A percentile compares a stretch with the other conserved stretches of the same genome.
Evolutionary conservation across 106 monocot species (phyloP).

Genomic region (Dendrobium nobile): DNA sequence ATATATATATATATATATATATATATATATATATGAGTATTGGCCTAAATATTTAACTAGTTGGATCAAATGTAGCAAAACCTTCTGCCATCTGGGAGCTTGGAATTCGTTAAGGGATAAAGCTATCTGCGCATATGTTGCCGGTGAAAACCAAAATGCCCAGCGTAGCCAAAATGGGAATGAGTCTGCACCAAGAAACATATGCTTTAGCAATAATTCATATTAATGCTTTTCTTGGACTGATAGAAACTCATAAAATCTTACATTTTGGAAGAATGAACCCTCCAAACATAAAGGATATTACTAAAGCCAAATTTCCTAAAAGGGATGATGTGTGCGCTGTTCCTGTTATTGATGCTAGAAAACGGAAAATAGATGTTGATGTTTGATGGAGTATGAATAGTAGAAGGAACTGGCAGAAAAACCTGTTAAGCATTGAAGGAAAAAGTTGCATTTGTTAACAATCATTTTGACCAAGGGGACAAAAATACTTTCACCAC

Average conservation of each 20-base stretch:
- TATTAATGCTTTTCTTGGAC: background rate
- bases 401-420: slow-evolving; percentile 14
- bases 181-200: slow-evolving; percentile 6
- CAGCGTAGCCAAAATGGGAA: slow-evolving; percentile 14
- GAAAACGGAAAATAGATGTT: slow-evolving; percentile 15
- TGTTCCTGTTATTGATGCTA: slow-evolving; percentile 7
- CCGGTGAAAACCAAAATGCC: slow-evolving; percentile 16
- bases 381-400: slow-evolving; percentile 18
- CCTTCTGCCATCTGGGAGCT: slow-evolving; percentile 26
- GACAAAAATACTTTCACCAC: background rate
- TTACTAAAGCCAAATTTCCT: slow-evolving; percentile 4
- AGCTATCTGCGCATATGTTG: slow-evolving; percentile 16
- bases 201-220: background rate
- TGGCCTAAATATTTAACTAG: too few relatives aligned
- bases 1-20: too few relatives aligned
- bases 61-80: background rate
- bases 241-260: background rate
- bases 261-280: slow-evolving; percentile 19
- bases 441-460: background rate
- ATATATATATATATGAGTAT: too few relatives aligned
- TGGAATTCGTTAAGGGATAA: slow-evolving; percentile 13
- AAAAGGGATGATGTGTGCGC: background rate
- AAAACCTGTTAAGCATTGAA: slow-evolving; percentile 5
- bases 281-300: slow-evolving; percentile 11
- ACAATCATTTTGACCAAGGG: too few relatives aligned